Evolutionary conservation across 345 rosid species (phyloP).

Genomic region (Ricinus communis): DNA sequence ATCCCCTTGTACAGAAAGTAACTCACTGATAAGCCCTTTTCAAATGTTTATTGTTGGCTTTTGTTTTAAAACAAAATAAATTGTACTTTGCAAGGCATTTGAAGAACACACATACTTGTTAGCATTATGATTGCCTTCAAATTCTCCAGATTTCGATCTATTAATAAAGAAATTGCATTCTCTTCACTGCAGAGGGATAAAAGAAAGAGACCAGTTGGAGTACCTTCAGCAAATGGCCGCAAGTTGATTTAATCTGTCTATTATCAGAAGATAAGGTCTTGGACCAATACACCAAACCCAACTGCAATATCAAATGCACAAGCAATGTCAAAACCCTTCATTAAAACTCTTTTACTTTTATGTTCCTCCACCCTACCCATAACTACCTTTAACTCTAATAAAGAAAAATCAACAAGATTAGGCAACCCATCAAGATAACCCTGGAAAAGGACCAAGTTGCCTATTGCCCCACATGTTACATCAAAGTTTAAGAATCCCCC

Average conservation of each 20-base stretch:
- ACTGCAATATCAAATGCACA: neutral
- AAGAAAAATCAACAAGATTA: neutral
- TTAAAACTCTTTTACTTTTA: neutral
- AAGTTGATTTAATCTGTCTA: no score
- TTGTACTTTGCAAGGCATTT: neutral
- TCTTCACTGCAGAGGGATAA: no score
- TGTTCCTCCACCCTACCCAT: no score
- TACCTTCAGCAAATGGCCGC: no score
- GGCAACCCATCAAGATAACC: conserved; percentile 14
- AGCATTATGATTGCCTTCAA: no score
- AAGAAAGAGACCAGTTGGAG: no score
- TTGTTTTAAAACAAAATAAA: neutral
- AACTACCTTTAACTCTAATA: no score
- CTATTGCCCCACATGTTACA: conserved; percentile 9
- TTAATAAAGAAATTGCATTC: no score
- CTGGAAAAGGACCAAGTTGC: neutral
- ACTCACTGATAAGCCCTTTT: neutral
- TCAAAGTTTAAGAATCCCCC: conserved; percentile 11
- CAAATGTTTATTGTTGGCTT: neutral
- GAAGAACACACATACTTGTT: no score
- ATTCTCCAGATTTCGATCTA: no score
- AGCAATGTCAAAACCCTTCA: neutral
- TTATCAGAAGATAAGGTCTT: no score
- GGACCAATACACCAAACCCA: no score
- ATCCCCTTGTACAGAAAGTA: neutral